phyloP scores from a whole-genome alignment of 78 protist species.

The Trichosphaerium sp. region DNA sequence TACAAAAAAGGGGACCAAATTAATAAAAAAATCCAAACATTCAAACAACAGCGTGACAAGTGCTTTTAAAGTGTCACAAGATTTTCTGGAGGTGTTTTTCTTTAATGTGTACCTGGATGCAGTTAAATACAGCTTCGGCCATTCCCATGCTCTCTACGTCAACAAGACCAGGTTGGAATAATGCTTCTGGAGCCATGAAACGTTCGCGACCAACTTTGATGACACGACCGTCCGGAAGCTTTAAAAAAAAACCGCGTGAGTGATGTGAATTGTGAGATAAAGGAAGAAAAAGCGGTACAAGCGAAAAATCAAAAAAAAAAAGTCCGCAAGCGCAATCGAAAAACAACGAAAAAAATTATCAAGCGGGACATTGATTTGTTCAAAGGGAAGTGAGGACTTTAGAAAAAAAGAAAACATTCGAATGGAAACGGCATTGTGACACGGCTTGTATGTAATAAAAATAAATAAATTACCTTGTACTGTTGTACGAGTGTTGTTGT shows the following conservation, averaged over 20 bases:
- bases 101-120: too few relatives aligned
- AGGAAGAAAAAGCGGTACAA: background rate
- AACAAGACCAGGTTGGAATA: slow-evolving; percentile 92
- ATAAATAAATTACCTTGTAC: slow-evolving; percentile 26
- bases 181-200: slow-evolving; percentile 94
- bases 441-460: background rate
- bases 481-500: slow-evolving; percentile 88
- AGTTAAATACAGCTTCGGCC: slow-evolving; percentile 77
- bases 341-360: too few relatives aligned
- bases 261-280: too few relatives aligned
- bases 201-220: slow-evolving; percentile 89
- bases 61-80: too few relatives aligned
- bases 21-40: too few relatives aligned
- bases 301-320: background rate
- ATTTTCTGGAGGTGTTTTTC: too few relatives aligned
- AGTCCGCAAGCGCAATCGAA: background rate
- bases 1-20: too few relatives aligned
- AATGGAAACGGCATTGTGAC: too few relatives aligned
- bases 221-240: slow-evolving; percentile 92
- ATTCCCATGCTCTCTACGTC: slow-evolving; percentile 88
- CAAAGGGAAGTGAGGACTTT: background rate
- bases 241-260: too few relatives aligned
- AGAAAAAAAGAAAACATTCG: background rate
- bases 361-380: background rate
- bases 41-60: too few relatives aligned